Percentiles rank a stretch among this genome's conserved stretches.
Evolutionary conservation across 345 rosid genomes (phyloP).

Genomic region (Litchi chinensis): DNA sequence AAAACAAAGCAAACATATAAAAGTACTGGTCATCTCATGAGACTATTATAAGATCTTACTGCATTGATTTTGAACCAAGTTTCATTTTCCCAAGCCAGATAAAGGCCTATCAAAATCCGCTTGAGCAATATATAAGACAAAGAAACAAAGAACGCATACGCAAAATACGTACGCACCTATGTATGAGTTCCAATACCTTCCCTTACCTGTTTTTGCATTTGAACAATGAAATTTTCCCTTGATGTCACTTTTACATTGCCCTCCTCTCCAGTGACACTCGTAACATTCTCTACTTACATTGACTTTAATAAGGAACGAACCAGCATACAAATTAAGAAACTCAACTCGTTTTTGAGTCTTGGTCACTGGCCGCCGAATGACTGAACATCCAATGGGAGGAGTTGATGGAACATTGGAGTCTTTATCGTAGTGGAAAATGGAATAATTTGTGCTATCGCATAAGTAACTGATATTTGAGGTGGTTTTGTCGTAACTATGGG

Average conservation of each 20-base stretch:
- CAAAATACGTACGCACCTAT: no score
- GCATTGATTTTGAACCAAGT: no score
- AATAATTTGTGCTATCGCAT: constrained; percentile 13
- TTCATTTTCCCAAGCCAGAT: no score
- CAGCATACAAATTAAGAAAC: background rate
- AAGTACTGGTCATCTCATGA: background rate
- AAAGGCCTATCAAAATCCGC: no score
- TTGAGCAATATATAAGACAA: background rate
- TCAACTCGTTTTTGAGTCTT: background rate
- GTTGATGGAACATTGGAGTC: no score
- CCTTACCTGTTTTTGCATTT: background rate
- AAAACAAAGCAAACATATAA: no score
- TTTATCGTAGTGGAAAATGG: background rate
- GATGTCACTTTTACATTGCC: background rate
- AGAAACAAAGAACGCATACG: background rate
- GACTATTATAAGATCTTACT: background rate
- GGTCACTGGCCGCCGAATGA: constrained; percentile 22
- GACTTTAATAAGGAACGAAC: background rate
- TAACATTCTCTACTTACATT: background rate
- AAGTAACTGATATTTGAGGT: background rate
- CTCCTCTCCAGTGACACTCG: background rate
- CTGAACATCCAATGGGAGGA: constrained; percentile 25
- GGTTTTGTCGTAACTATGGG: background rate
- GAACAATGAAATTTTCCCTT: no score
- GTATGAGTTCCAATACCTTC: background rate